phyloP scores from a whole-genome alignment of 441 rosid genomes.

The Brassica hybrid region DNA sequence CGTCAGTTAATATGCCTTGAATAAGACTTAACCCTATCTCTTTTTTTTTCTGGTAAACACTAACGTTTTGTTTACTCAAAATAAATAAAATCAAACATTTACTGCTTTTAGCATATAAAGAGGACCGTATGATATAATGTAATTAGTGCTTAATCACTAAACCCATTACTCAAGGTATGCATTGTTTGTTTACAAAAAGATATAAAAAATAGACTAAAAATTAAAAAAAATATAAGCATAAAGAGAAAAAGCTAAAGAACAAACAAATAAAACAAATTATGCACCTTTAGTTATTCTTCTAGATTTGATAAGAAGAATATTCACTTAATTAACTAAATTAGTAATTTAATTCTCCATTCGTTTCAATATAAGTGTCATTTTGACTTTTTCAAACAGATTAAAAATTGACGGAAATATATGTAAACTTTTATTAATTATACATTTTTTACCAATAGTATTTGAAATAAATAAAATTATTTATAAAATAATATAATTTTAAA shows the following conservation, averaged over 20 bases:
- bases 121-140: not conserved
- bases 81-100: not conserved
- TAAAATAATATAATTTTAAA: no score
- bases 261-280: slow-evolving; percentile 15
- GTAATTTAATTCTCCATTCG: no score
- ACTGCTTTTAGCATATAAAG: not conserved
- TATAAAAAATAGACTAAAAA: not conserved
- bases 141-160: not conserved
- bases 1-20: slow-evolving; percentile 29
- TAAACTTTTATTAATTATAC: no score
- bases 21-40: not conserved
- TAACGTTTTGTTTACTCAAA: slow-evolving; percentile 1
- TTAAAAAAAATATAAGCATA: slow-evolving; percentile 21
- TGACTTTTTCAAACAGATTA: no score
- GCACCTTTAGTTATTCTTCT: slow-evolving; percentile 5
- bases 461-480: no score
- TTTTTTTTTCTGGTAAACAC: not conserved
- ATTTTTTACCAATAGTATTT: no score
- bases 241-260: slow-evolving; percentile 30
- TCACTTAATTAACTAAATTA: not conserved
- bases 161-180: not conserved
- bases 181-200: not conserved
- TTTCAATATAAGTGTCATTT: no score
- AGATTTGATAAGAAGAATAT: slow-evolving; percentile 10
- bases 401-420: no score